phyloP scores from a whole-genome alignment of 257 asterid genomes.

The Jaltomata sinuosa region DNA sequence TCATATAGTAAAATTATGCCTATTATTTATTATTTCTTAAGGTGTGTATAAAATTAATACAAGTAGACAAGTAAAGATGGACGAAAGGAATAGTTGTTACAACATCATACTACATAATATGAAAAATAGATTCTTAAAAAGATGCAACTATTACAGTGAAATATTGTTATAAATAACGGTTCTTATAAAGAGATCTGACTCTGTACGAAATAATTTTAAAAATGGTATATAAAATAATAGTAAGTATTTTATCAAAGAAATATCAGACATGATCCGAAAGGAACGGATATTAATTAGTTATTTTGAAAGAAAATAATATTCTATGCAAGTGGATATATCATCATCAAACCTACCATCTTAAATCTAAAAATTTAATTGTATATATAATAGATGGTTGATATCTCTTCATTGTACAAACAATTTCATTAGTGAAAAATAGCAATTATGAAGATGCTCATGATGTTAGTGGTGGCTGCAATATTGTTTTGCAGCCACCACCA shows the following conservation, averaged over 20 bases:
- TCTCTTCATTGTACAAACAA: not conserved
- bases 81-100: no score
- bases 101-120: not conserved
- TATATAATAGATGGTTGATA: not conserved
- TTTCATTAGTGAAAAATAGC: not conserved
- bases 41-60: no score
- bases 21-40: no score
- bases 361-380: not conserved
- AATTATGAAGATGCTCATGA: not conserved
- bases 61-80: no score
- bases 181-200: not conserved
- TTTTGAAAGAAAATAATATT: not conserved
- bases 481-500: not conserved
- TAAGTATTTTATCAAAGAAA: not conserved
- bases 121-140: not conserved
- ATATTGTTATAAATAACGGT: not conserved
- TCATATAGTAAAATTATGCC: no score
- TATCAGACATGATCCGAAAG: not conserved
- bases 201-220: no score
- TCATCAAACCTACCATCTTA: not conserved
- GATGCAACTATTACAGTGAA: not conserved
- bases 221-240: not conserved
- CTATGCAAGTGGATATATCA: not conserved
- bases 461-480: not conserved
- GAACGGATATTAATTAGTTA: not conserved